Evolutionary conservation across 768 basidiomycete genomes (phyloP).

Genomic region (Leccinum pellstonianum): DNA sequence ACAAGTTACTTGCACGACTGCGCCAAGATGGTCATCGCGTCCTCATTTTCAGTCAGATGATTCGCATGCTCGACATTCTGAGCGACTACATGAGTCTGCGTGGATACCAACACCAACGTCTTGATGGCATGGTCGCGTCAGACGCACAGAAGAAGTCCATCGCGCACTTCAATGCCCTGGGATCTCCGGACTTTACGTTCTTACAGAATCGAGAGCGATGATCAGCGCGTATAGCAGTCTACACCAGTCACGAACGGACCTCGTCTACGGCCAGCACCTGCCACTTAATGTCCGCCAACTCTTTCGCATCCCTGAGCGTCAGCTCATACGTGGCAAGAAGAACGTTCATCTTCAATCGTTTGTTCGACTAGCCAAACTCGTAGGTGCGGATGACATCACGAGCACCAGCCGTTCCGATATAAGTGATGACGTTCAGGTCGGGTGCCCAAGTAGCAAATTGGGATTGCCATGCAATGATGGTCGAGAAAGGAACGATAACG

Average conservation of each 20-base stretch:
- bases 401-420: slow-evolving; percentile 85
- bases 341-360: no score
- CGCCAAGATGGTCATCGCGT: slow-evolving; percentile 94
- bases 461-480: slow-evolving; percentile 96
- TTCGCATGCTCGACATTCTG: slow-evolving; percentile 96
- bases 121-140: slow-evolving; percentile 94
- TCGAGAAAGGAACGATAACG: slow-evolving; percentile 96
- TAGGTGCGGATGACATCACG: slow-evolving; percentile 92
- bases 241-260: no score
- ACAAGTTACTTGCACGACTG: slow-evolving; percentile 90
- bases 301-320: no score
- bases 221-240: no score
- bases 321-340: no score
- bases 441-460: slow-evolving; percentile 96
- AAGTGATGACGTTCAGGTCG: slow-evolving; percentile 94
- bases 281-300: no score
- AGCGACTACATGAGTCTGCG: slow-evolving; percentile 93
- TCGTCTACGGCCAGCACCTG: no score
- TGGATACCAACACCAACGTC: slow-evolving; percentile 88
- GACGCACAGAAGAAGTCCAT: slow-evolving; percentile 94
- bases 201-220: no score
- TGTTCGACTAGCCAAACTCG: no score
- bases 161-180: slow-evolving; percentile 62
- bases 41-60: slow-evolving; percentile 99
- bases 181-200: no score